Evolutionary conservation across 139 green algal genomes (phyloP), one percentile per base, ranked within the genome.

Genomic region (Closterium sp.): DNA sequence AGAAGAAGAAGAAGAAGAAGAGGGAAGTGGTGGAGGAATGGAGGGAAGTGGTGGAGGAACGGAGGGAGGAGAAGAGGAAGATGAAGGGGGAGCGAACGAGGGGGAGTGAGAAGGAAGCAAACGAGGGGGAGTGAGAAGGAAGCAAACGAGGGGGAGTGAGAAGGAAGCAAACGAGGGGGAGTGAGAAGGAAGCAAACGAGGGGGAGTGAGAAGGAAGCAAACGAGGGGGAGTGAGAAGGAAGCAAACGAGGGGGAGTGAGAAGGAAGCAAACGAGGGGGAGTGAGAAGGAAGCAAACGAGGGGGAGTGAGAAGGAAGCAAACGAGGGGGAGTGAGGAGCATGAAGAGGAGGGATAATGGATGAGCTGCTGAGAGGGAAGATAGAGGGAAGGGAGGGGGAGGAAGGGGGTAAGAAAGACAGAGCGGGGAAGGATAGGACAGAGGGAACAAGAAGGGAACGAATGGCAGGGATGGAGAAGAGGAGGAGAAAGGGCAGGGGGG

Each of bases 201-300:
- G 42, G 4, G 24, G 24, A 29, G n/a, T 6, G 85, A 90, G 87
- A 90, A 90, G 87, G n/a, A n/a, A n/a, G n/a, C n/a, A n/a, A n/a
- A n/a, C n/a, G n/a, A n/a, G n/a, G n/a, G n/a, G n/a, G n/a, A n/a
- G n/a, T n/a, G n/a, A n/a, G n/a, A n/a, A n/a, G n/a, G n/a, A n/a
- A n/a, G n/a, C n/a, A n/a, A n/a, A n/a, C n/a, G n/a, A 90, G n/a
- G 87, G 38, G n/a, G 87, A 90, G 38, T 3, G 85, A 9, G 87
- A 90, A 90, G 87, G 85, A 73, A 9, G n/a, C 4, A 70, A 90
- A 9, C 6, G n/a, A 73, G n/a, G 38, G 9, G n/a, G n/a, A n/a
- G n/a, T n/a, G n/a, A n/a, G n/a, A n/a, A n/a, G n/a, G n/a, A 29
- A 31, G 4, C 22, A 90, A 31, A 90, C 24, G 79, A 29, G 11